Conservation (phyloP, 2,329 filamentous ascomycete species). For the Zalaria obscura region DNA sequence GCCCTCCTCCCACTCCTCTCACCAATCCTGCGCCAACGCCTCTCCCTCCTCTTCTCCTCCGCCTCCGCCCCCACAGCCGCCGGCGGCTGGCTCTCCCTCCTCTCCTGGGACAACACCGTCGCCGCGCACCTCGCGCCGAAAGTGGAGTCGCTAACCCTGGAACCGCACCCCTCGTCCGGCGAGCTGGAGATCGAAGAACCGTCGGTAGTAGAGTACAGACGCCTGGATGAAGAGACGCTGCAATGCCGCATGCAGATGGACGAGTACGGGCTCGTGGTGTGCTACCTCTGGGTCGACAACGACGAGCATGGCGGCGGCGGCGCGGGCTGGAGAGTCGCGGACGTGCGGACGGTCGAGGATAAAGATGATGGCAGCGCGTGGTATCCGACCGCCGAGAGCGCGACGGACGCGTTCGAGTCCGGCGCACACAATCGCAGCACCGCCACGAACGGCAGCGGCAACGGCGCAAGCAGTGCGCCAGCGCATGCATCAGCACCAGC, state of each 20-base stretch:
- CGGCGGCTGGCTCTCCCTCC: slow-evolving; percentile 52
- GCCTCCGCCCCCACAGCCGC: slow-evolving; percentile 28
- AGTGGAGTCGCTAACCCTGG: slow-evolving; percentile 48
- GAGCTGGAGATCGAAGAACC: slow-evolving; percentile 65
- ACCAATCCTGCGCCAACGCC: slow-evolving; percentile 47
- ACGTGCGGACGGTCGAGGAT: slow-evolving; percentile 46
- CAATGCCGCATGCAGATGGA: slow-evolving; percentile 50
- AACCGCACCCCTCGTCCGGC: slow-evolving; percentile 69
- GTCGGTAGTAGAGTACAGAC: slow-evolving; percentile 45
- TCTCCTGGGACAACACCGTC: slow-evolving; percentile 51
- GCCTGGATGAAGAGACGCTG: slow-evolving; percentile 63
- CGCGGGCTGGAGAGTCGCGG: slow-evolving; percentile 58
- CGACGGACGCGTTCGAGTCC: slow-evolving; percentile 40
- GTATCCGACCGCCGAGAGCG: slow-evolving; percentile 44
- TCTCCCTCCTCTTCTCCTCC: slow-evolving; percentile 42
- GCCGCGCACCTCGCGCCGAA: slow-evolving; percentile 46
- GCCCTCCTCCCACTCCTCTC: slow-evolving; percentile 46
- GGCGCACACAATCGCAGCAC: slow-evolving; percentile 5
- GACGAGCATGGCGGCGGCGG: slow-evolving; percentile 44
- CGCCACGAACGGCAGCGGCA: not conserved
- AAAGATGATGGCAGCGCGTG: slow-evolving; percentile 41
- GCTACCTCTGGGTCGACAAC: slow-evolving; percentile 54
- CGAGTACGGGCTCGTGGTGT: slow-evolving; percentile 48
- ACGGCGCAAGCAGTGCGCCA: too few species aligned
- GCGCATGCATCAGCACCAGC: not conserved